Evolutionary conservation across 1,284 basidiomycete genomes (phyloP).

Genomic region (Rhizopogon parksii): DNA sequence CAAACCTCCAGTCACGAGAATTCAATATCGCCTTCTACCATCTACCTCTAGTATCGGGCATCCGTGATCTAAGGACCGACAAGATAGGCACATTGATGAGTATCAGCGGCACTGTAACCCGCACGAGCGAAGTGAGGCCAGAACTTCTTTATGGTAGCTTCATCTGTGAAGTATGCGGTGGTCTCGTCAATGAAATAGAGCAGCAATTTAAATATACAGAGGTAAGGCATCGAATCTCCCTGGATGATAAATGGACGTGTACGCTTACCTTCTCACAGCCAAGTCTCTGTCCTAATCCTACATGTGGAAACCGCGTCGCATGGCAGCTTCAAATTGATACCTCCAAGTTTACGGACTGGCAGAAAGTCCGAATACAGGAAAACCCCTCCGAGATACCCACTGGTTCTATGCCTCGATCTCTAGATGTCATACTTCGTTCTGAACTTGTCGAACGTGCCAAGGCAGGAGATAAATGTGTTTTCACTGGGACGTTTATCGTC

Average conservation of each 20-base stretch:
- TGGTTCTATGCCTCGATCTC: constrained; percentile 93
- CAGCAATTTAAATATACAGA: constrained; percentile 99
- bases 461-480: constrained; percentile 97
- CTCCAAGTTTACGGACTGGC: constrained; percentile 98
- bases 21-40: constrained; percentile 96
- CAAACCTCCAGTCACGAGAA: constrained; percentile 87
- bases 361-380: constrained; percentile 98
- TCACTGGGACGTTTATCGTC: constrained; percentile 97
- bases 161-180: constrained; percentile 84
- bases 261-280: constrained; percentile 48
- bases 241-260: constrained; percentile 3
- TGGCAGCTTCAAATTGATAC: constrained; percentile 97
- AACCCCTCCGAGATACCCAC: constrained; percentile 99
- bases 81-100: constrained; percentile 90
- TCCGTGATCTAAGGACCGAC: constrained; percentile 91
- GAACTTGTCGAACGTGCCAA: constrained; percentile 98
- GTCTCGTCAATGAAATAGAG: constrained; percentile 89
- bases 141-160: constrained; percentile 94
- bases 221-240: constrained; percentile 49
- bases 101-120: constrained; percentile 94
- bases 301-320: constrained; percentile 82
- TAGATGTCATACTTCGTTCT: constrained; percentile 93
- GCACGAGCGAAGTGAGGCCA: constrained; percentile 95
- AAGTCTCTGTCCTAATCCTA: constrained; percentile 86
- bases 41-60: constrained; percentile 89